Conservation (phyloP, 164 flowering plant species). For the Aristolochia contorta region DNA sequence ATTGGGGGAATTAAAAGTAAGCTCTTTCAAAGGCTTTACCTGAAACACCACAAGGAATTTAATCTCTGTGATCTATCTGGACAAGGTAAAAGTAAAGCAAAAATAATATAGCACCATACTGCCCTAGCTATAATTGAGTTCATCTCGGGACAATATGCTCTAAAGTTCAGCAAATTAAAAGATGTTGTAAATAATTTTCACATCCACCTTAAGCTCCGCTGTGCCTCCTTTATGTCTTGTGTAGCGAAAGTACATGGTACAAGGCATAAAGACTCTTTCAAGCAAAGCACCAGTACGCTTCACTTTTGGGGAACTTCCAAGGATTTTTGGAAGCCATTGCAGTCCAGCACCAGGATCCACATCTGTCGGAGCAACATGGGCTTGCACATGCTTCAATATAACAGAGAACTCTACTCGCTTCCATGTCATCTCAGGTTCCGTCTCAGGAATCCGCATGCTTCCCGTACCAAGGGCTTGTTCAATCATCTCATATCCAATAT, state of each 20-base stretch:
- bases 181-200: neutral
- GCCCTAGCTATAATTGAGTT: too few species aligned
- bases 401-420: constrained; percentile 87
- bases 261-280: constrained; percentile 97
- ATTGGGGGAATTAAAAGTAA: constrained; percentile 67
- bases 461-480: constrained; percentile 81
- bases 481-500: constrained; percentile 87
- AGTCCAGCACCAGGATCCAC: constrained; percentile 99
- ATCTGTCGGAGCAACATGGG: constrained; percentile 99
- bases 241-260: constrained; percentile 96
- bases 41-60: constrained; percentile 22
- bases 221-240: constrained; percentile 99
- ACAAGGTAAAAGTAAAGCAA: neutral
- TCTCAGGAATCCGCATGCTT: constrained; percentile 50
- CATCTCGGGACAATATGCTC: neutral
- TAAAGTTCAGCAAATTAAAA: neutral
- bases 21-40: constrained; percentile 88
- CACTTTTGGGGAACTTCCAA: constrained; percentile 79
- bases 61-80: neutral
- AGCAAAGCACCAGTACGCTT: constrained; percentile 99
- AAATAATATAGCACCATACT: too few species aligned
- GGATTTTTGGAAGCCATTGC: constrained; percentile 99
- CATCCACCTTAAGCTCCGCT: constrained; percentile 77
- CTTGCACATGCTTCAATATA: constrained; percentile 98
- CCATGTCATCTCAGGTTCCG: constrained; percentile 93